Evolutionary conservation across 768 basidiomycete genomes (phyloP).

Genomic region (Termitomyces sp.): DNA sequence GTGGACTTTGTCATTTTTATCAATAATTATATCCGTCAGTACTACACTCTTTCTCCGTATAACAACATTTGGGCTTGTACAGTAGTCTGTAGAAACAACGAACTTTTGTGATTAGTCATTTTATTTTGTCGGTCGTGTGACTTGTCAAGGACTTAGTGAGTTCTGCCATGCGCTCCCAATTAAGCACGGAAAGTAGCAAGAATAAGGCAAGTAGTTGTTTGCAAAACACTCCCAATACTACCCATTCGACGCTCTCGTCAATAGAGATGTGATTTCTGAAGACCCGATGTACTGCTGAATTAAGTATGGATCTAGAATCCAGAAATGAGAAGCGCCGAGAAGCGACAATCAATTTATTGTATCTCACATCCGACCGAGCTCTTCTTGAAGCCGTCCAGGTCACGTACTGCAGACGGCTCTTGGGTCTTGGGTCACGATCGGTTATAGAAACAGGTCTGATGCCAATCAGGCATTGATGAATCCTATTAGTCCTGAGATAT

Average conservation of each 20-base stretch:
- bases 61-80: slow-evolving; percentile 10
- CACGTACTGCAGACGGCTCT: too few relatives aligned
- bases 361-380: too few relatives aligned
- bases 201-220: background rate
- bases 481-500: too few relatives aligned
- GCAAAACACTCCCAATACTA: background rate
- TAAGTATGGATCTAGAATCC: background rate
- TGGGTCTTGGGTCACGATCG: too few relatives aligned
- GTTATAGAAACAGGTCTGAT: too few relatives aligned
- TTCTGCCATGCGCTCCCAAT: background rate
- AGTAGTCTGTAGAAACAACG: slow-evolving; percentile 1
- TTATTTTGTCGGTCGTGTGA: background rate
- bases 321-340: background rate
- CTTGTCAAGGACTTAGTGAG: too few relatives aligned
- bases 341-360: too few relatives aligned
- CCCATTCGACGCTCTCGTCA: background rate
- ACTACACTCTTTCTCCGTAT: background rate
- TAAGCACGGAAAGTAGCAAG: background rate
- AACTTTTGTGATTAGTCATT: background rate
- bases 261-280: background rate
- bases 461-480: too few relatives aligned
- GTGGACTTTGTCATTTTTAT: background rate
- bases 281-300: background rate
- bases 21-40: slow-evolving; percentile 2
- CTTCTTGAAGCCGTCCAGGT: too few relatives aligned